A percentile compares a stretch with the other conserved stretches of the same genome.
Evolutionary conservation across 2,329 filamentous ascomycete species (phyloP).

Genomic region (Hypocreales sp.): DNA sequence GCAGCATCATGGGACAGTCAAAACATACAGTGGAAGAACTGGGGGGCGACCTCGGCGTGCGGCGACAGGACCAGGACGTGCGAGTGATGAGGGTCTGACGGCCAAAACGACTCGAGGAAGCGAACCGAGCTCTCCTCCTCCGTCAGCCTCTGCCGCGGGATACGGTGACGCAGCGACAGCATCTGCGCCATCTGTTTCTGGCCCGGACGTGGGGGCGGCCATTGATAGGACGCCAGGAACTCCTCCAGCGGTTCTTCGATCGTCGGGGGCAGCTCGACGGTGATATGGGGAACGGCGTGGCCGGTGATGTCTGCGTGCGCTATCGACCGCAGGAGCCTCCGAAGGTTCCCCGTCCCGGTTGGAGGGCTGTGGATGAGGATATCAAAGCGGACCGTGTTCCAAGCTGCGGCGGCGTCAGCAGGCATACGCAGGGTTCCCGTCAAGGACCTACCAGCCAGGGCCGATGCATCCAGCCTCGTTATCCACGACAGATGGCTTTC

Average conservation of each 20-base stretch:
- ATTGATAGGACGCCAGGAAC: constrained; percentile 49
- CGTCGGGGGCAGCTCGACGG: constrained; percentile 63
- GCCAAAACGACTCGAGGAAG: constrained; percentile 82
- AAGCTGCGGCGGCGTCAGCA: constrained; percentile 31
- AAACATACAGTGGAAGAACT: constrained; percentile 62
- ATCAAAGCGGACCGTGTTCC: constrained; percentile 66
- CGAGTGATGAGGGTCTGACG: constrained; percentile 41
- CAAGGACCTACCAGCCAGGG: constrained; percentile 41
- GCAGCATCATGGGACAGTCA: neutral
- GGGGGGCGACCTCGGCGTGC: constrained; percentile 61
- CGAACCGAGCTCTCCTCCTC: constrained; percentile 58
- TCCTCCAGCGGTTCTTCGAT: constrained; percentile 49
- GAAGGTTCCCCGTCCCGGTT: constrained; percentile 56
- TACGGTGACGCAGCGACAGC: constrained; percentile 60
- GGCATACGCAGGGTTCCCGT: constrained; percentile 5
- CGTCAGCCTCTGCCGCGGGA: constrained; percentile 41
- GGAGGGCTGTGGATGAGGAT: constrained; percentile 67
- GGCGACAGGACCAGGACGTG: constrained; percentile 79
- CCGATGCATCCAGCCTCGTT: constrained; percentile 56
- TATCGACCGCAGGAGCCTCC: constrained; percentile 64
- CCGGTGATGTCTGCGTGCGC: constrained; percentile 60
- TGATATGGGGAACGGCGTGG: constrained; percentile 55
- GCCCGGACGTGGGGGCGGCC: constrained; percentile 37
- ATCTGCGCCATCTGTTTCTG: constrained; percentile 28
- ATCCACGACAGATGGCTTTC: constrained; percentile 60